Evolutionary conservation across 805 yeast genomes (phyloP).

Genomic region (Nakazawaea pomicola): DNA sequence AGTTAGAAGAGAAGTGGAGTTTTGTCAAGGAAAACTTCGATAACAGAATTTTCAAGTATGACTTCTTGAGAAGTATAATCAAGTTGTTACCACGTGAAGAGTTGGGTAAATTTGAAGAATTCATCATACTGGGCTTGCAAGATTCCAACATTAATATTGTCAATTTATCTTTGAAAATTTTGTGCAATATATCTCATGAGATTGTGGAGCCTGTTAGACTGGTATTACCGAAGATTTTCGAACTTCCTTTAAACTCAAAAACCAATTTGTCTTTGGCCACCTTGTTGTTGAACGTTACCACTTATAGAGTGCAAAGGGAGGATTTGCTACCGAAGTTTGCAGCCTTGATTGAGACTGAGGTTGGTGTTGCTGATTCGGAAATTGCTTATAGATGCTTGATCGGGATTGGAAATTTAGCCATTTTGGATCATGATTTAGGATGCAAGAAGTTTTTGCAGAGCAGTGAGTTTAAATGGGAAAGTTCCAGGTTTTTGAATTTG

Average conservation of each 20-base stretch:
- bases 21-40: conserved; percentile 26
- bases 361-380: conserved; percentile 44
- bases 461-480: conserved; percentile 6
- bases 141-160: conserved; percentile 29
- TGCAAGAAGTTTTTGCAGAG: conserved; percentile 6
- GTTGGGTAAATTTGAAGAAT: conserved; percentile 33
- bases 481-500: conserved; percentile 8
- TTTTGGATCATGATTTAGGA: conserved; percentile 6
- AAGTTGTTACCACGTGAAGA: conserved; percentile 18
- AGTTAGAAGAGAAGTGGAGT: conserved; percentile 12
- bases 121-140: conserved; percentile 37
- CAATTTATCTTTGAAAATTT: conserved; percentile 53
- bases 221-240: conserved; percentile 25
- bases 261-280: conserved; percentile 40
- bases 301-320: conserved; percentile 28
- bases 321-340: conserved; percentile 19
- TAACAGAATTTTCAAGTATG: conserved; percentile 52
- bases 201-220: conserved; percentile 37
- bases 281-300: conserved; percentile 43
- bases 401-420: conserved; percentile 56
- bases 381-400: conserved; percentile 61
- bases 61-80: conserved; percentile 50
- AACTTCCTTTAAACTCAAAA: conserved; percentile 20
- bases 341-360: conserved; percentile 20
- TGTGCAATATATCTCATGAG: conserved; percentile 50